These are phyloP conservation scores for Phaffia australis DNA, from an alignment of 768 basidiomycete species.

Conservation along the genomic window DNA sequence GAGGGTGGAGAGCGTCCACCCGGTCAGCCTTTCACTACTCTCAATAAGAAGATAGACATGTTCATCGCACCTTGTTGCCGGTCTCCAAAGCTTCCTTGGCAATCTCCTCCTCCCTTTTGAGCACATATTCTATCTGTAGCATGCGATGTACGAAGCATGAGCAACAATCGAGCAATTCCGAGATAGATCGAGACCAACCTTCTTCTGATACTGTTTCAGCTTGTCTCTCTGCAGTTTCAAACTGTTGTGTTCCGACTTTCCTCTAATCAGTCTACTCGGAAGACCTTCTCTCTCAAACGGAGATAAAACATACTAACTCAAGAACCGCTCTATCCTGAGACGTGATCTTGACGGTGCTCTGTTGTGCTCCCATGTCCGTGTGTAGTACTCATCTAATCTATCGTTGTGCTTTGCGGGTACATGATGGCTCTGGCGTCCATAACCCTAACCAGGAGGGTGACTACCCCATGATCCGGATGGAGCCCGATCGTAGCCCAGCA, in stretches of 20 bases:
- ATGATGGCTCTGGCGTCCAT: neutral
- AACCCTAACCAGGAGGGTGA: neutral
- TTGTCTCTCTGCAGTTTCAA: slow-evolving; percentile 95
- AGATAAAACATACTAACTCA: slow-evolving; percentile 54
- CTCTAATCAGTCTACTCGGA: slow-evolving; percentile 23
- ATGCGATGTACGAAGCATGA: slow-evolving; percentile 1
- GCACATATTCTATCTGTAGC: slow-evolving; percentile 65
- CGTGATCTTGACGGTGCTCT: slow-evolving; percentile 64
- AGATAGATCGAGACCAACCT: slow-evolving; percentile 44
- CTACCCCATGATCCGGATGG: neutral
- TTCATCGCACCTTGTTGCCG: slow-evolving; percentile 58
- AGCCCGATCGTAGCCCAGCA: neutral
- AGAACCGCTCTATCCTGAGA: slow-evolving; percentile 87
- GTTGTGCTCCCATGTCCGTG: slow-evolving; percentile 34
- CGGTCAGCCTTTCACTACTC: neutral
- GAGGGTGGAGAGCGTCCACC: neutral
- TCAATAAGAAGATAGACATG: neutral
- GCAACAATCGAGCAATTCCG: neutral
- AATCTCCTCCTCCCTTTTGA: slow-evolving; percentile 79
- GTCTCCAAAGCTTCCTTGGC: slow-evolving; percentile 68
- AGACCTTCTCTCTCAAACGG: neutral
- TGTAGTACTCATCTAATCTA: neutral
- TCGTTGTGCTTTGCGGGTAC: too few species aligned
- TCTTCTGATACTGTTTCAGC: slow-evolving; percentile 87
- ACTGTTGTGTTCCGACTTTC: slow-evolving; percentile 14